Conservation (phyloP, 768 basidiomycete species). For the Pluteus cervinus region DNA sequence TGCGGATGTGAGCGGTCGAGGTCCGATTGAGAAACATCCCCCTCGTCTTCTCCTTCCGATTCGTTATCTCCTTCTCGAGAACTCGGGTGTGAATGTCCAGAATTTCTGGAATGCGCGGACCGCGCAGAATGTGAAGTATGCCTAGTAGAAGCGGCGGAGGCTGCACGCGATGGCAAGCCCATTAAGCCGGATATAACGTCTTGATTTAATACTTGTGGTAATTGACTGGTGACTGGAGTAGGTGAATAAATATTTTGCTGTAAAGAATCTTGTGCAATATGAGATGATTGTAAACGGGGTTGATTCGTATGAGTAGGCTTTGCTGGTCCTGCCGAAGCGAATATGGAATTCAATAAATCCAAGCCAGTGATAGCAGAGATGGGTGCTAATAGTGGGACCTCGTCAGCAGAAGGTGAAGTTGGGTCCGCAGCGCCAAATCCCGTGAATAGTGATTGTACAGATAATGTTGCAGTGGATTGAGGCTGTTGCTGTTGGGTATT, state of each 20-base stretch:
- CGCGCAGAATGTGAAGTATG: slow-evolving; percentile 12
- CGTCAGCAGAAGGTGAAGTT: slow-evolving; percentile 21
- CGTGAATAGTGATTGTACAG: slow-evolving; percentile 45
- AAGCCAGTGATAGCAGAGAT: slow-evolving; percentile 37
- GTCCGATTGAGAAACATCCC: too few relatives aligned
- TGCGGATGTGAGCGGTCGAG: too few relatives aligned
- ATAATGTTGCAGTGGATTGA: slow-evolving; percentile 32
- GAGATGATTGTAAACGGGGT: too few relatives aligned
- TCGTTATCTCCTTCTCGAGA: slow-evolving; percentile 59
- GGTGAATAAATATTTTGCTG: slow-evolving; percentile 44
- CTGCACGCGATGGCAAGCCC: slow-evolving; percentile 41
- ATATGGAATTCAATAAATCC: slow-evolving; percentile 61
- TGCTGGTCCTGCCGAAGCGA: slow-evolving; percentile 53
- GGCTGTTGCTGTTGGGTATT: slow-evolving; percentile 14
- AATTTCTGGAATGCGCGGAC: slow-evolving; percentile 10
- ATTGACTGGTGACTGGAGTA: slow-evolving; percentile 42
- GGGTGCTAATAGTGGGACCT: slow-evolving; percentile 4
- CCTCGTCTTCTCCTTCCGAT: slow-evolving; percentile 26
- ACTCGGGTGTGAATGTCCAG: slow-evolving; percentile 33
- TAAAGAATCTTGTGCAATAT: slow-evolving; percentile 7
- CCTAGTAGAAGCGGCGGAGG: slow-evolving; percentile 31
- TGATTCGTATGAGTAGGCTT: too few relatives aligned
- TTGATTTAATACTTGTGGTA: slow-evolving; percentile 65
- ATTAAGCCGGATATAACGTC: slow-evolving; percentile 64
- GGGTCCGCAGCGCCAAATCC: slow-evolving; percentile 20